These are phyloP conservation scores for Apiospora saccharicola DNA, from an alignment of 2,329 filamentous ascomycete genomes.

Conservation along the genomic window DNA sequence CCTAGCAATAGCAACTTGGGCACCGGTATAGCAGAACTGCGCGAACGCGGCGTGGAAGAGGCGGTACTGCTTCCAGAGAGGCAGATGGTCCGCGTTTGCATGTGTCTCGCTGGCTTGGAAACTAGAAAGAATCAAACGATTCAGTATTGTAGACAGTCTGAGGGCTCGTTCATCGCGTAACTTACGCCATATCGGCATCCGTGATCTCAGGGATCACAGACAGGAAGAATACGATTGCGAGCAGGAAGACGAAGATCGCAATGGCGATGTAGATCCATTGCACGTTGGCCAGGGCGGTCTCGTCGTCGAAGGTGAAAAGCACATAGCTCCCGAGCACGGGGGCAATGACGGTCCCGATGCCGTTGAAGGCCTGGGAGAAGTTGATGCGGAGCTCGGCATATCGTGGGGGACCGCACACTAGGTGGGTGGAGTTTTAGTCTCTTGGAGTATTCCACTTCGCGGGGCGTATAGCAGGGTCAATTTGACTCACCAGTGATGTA, in stretches of 20 bases:
- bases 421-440: conserved; percentile 27
- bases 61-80: conserved; percentile 74
- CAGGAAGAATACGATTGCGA: conserved; percentile 72
- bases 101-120: conserved; percentile 63
- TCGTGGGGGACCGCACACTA: conserved; percentile 69
- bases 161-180: background rate
- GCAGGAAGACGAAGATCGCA: conserved; percentile 71
- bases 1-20: conserved; percentile 70
- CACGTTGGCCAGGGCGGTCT: conserved; percentile 68
- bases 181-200: conserved; percentile 64
- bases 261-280: conserved; percentile 82
- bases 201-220: conserved; percentile 76
- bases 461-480: no score
- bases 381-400: conserved; percentile 78
- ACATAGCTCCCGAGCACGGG: conserved; percentile 77
- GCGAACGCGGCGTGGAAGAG: conserved; percentile 79
- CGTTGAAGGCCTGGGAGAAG: conserved; percentile 79
- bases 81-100: conserved; percentile 63
- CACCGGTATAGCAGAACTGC: conserved; percentile 81
- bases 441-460: background rate
- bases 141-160: background rate
- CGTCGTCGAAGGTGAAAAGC: conserved; percentile 71
- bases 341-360: conserved; percentile 75
- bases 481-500: conserved; percentile 65
- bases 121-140: background rate